Base-by-base conservation (phyloP, 352 stramenopile genomes). In the Globisporangium rhizosaccharum region DNA sequence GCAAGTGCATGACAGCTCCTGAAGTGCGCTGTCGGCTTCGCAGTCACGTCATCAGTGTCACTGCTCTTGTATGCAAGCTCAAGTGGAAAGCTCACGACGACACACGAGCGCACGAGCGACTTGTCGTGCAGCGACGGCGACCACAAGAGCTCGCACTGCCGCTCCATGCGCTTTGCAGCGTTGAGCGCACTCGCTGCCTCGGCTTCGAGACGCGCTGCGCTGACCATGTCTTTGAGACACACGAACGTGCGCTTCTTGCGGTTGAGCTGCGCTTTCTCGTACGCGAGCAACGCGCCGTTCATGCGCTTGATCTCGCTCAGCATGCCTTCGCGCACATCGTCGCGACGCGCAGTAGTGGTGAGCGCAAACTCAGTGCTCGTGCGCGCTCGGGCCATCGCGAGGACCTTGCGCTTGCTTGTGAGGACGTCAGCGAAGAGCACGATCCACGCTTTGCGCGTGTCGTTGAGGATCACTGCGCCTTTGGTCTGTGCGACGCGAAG, bases 401-500 rank as follows among this genome's bases (percentile, higher is more conserved):
- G 18, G 2, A 69, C 49, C 0, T 70, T 62, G 42, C 46, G 37
- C 45, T 75, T 75, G 33, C 50, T 57, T 5, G 49, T 39, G 6
- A 73, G 65, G 46, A 73, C 53, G 39, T 77, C 69, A 11, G 60
- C 33, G 49, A 59, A 73, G 25, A 71, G 33, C 18, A 68, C 54
- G 17, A 66, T 49, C 72, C 72, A 80, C 5, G 28, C 68, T 58
- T 66, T 61, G 45, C 66, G 48, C 2, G 67, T 57, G 50, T 77
- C 72, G 33, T 77, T 80, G 61, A 80, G 70, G 26, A 80, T 70
- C 20, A 75, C 63, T 5, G 55, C 28, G 8, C 72, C 69, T 65
- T 75, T 80, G 0, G 59, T 47, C 39, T 77, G 66, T 0, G 72
- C 65, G 6, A 71, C 18, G 15, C 67, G 54, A 12, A 75, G 48